Percentiles rank a stretch among this genome's conserved stretches.
phyloP scores from a whole-genome alignment of 169 alveolate species.

The Babesia bovis region DNA sequence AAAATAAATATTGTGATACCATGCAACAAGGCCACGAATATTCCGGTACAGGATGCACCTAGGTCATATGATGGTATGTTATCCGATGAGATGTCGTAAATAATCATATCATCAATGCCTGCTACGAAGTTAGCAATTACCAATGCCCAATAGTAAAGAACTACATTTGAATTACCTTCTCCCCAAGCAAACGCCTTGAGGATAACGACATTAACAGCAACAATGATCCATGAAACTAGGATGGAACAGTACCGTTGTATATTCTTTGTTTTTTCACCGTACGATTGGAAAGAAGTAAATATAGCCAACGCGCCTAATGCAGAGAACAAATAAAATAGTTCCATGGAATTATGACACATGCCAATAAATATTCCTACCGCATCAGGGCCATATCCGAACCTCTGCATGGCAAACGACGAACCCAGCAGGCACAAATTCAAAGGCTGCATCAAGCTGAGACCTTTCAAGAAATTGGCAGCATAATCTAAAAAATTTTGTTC shows the following conservation, averaged over 20 bases:
- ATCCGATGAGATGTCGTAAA: slow-evolving; percentile 5
- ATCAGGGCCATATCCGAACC: slow-evolving; percentile 20
- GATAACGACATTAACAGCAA: slow-evolving; percentile 3
- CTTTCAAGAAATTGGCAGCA: slow-evolving; percentile 5
- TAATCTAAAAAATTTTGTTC: not conserved
- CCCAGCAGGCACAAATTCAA: slow-evolving; percentile 26
- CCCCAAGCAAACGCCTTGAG: slow-evolving; percentile 13
- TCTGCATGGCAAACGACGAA: slow-evolving; percentile 31
- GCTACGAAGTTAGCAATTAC: slow-evolving; percentile 18
- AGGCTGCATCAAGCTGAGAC: slow-evolving; percentile 25
- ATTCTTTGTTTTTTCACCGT: not conserved
- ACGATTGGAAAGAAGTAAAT: not conserved
- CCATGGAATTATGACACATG: slow-evolving; percentile 18
- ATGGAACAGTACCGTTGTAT: not conserved
- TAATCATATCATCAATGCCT: slow-evolving; percentile 25
- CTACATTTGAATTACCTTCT: slow-evolving; percentile 10
- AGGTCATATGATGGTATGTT: slow-evolving; percentile 10
- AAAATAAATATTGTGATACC: not conserved
- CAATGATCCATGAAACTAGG: not conserved
- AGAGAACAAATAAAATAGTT: slow-evolving; percentile 16
- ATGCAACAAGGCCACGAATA: not conserved
- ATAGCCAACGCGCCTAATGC: slow-evolving; percentile 5
- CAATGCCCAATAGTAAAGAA: slow-evolving; percentile 12
- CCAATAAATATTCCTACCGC: slow-evolving; percentile 18
- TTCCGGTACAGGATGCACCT: slow-evolving; percentile 8